A percentile compares a stretch with the other conserved stretches of the same genome.
phyloP scores from a whole-genome alignment of 1,139 yeast genomes.

The Torulaspora globosa region DNA sequence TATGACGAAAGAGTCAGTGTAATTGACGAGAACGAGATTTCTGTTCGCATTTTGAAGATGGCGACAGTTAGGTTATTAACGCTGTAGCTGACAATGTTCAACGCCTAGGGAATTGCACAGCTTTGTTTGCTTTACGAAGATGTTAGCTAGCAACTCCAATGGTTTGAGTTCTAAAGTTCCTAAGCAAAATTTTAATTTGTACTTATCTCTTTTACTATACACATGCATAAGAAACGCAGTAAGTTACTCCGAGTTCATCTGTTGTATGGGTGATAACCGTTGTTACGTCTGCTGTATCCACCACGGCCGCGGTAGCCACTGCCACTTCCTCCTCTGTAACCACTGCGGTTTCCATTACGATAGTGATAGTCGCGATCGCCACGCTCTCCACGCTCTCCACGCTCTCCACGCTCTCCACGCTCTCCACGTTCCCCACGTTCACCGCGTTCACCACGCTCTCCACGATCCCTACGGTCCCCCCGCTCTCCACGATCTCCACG shows the following conservation, averaged over 20 bases:
- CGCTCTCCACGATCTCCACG: constrained; percentile 28
- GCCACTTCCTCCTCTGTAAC: constrained; percentile 29
- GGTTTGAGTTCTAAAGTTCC: background rate
- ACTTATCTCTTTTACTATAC: constrained; percentile 9
- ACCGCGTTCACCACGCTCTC: constrained; percentile 33
- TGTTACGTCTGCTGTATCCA: constrained; percentile 23
- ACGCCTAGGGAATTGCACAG: constrained; percentile 66
- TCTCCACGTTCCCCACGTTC: constrained; percentile 25
- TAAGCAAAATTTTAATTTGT: constrained; percentile 8
- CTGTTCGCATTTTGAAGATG: background rate
- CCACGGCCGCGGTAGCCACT: constrained; percentile 24
- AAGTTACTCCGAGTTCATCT: constrained; percentile 14
- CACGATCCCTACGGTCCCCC: constrained; percentile 21
- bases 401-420: constrained; percentile 17
- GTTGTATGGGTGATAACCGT: constrained; percentile 32
- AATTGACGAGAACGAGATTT: background rate
- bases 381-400: constrained; percentile 23
- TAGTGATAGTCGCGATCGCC: constrained; percentile 34
- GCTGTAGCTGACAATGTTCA: constrained; percentile 48
- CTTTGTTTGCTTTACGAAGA: constrained; percentile 33
- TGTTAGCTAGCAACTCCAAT: constrained; percentile 10
- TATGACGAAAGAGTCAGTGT: constrained; percentile 48
- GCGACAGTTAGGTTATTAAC: constrained; percentile 33
- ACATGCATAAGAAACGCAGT: constrained; percentile 4
- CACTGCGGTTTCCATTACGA: constrained; percentile 35